Evolutionary conservation across 192 early-diverging fungal genomes (phyloP).

Genomic region (Pilaira anomala): DNA sequence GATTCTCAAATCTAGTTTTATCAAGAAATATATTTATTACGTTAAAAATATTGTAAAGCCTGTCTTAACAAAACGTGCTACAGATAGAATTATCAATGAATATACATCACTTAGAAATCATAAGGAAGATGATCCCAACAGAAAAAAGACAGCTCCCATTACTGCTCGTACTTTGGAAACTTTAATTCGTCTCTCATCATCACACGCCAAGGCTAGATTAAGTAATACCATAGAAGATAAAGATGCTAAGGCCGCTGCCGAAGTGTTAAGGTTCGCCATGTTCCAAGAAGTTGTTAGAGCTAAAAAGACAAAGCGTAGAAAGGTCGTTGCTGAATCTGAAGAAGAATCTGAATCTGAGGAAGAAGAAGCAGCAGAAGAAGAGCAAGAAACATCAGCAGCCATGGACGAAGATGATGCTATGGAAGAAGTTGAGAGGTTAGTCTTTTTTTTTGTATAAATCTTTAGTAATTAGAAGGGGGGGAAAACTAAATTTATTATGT

Average conservation of each 20-base stretch:
- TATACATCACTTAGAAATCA: constrained; percentile 85
- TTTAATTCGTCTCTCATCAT: constrained; percentile 92
- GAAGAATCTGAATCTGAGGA: constrained; percentile 45
- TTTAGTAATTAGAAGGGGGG: background rate
- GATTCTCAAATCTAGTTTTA: constrained; percentile 78
- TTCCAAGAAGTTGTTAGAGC: constrained; percentile 80
- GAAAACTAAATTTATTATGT: background rate
- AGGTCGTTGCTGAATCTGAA: constrained; percentile 39
- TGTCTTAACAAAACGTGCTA: constrained; percentile 74
- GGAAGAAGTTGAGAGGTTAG: constrained; percentile 8
- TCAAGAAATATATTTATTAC: constrained; percentile 96
- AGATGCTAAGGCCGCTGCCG: constrained; percentile 82
- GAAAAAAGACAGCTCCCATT: constrained; percentile 88
- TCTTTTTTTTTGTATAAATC: background rate
- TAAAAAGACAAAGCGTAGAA: constrained; percentile 47
- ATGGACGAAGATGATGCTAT: constrained; percentile 23
- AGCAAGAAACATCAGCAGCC: constrained; percentile 1
- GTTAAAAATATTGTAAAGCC: constrained; percentile 86
- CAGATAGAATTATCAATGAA: constrained; percentile 74
- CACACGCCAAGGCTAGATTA: constrained; percentile 92
- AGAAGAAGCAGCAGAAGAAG: constrained; percentile 31
- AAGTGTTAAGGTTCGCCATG: constrained; percentile 84
- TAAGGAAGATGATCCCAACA: constrained; percentile 58
- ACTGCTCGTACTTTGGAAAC: constrained; percentile 99
- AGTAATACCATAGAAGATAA: constrained; percentile 73